Conservation (phyloP, 2,329 filamentous ascomycete genomes). For the Colletotrichum sp. region DNA sequence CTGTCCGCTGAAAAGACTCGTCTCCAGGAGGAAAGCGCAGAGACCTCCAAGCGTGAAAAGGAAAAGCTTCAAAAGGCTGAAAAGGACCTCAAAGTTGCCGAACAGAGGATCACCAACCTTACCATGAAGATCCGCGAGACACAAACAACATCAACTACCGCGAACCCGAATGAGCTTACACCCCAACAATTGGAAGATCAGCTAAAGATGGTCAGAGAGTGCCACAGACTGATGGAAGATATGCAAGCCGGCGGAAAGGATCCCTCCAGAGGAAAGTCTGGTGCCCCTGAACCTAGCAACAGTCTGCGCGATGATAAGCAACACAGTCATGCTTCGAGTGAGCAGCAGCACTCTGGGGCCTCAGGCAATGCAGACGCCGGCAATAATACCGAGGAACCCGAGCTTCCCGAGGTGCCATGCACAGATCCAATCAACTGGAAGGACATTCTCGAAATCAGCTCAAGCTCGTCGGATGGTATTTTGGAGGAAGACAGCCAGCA, state of each 20-base stretch:
- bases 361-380: background rate
- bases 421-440: background rate
- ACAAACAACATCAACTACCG: background rate
- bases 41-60: background rate
- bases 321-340: background rate
- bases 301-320: background rate
- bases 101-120: conserved; percentile 17
- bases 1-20: background rate
- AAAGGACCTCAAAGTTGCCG: background rate
- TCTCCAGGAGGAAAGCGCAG: background rate
- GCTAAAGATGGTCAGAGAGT: background rate
- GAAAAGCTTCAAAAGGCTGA: background rate
- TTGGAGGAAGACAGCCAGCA: background rate
- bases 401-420: background rate
- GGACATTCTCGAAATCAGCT: background rate
- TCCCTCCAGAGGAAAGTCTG: background rate
- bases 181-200: background rate
- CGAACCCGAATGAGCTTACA: background rate
- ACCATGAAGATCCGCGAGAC: conserved; percentile 9
- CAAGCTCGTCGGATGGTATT: background rate
- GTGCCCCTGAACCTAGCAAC: background rate
- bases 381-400: background rate
- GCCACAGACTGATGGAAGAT: background rate
- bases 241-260: background rate
- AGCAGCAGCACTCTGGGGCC: background rate